A percentile compares a stretch with the other conserved stretches of the same genome.
phyloP scores from a whole-genome alignment of 352 stramenopile species.

The Pythium phragmitis region DNA sequence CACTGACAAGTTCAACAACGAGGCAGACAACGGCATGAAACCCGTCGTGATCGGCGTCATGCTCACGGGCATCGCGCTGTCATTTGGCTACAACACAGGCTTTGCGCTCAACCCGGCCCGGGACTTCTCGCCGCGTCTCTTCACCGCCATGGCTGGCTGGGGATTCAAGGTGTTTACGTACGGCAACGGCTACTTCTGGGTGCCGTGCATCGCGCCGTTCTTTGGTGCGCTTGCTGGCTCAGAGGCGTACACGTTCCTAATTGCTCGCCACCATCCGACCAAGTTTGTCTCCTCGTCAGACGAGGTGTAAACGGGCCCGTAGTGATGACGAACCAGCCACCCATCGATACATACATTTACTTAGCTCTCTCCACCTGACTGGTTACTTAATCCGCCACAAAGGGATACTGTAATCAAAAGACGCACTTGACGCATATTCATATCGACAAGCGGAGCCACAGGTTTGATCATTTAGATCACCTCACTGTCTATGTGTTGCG shows the following conservation, averaged over 20 bases:
- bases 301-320: constrained; percentile 18
- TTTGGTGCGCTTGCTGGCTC: constrained; percentile 59
- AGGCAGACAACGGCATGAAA: constrained; percentile 62
- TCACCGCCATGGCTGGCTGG: constrained; percentile 64
- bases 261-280: constrained; percentile 56
- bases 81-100: constrained; percentile 79
- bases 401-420: constrained; percentile 7
- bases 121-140: constrained; percentile 65
- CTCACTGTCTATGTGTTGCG: constrained; percentile 3
- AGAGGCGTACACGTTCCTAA: constrained; percentile 64
- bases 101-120: constrained; percentile 73
- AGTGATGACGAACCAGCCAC: background rate
- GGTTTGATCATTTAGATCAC: constrained; percentile 6
- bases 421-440: background rate
- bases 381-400: background rate
- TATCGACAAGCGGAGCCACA: background rate
- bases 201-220: constrained; percentile 69
- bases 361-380: background rate
- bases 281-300: constrained; percentile 45
- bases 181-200: constrained; percentile 75
- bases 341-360: constrained; percentile 10
- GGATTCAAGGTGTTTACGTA: constrained; percentile 67
- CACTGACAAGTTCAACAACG: constrained; percentile 73
- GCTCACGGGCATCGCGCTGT: constrained; percentile 73
- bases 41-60: constrained; percentile 70